These are phyloP conservation scores for Bolboschoenus planiculmis DNA, from an alignment of 176 grass and related monocot genomes.

Conservation along the genomic window DNA sequence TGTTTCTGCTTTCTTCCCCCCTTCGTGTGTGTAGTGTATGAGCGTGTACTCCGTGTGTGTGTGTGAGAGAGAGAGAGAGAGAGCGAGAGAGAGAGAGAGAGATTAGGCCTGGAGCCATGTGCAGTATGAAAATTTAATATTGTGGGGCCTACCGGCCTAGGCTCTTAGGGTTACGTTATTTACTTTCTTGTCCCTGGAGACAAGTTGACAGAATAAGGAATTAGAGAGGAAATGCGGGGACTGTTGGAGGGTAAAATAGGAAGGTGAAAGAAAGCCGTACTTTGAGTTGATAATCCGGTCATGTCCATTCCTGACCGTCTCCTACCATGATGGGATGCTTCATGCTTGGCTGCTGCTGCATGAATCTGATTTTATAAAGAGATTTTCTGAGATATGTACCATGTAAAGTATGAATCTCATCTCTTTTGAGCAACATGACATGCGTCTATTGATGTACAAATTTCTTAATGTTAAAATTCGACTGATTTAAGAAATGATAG, in stretches of 20 bases:
- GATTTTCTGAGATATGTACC: too few relatives aligned
- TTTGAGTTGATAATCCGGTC: too few relatives aligned
- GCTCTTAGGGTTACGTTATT: neutral
- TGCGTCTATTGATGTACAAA: too few relatives aligned
- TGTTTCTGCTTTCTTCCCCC: neutral
- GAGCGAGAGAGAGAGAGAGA: neutral
- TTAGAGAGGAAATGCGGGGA: neutral
- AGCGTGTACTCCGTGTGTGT: neutral
- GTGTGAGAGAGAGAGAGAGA: neutral
- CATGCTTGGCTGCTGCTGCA: too few relatives aligned
- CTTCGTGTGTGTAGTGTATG: neutral
- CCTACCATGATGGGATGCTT: too few relatives aligned
- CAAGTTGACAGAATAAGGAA: neutral
- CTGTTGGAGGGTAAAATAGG: neutral
- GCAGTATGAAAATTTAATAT: neutral
- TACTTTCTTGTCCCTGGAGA: neutral
- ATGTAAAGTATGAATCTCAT: too few relatives aligned
- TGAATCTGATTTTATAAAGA: too few relatives aligned
- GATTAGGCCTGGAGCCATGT: neutral
- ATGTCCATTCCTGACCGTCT: too few relatives aligned
- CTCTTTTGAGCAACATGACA: too few relatives aligned
- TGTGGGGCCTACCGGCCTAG: neutral
- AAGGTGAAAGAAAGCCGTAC: neutral
- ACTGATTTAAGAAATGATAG: too few relatives aligned
- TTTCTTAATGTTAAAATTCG: too few relatives aligned